Conservation (phyloP, 2,329 filamentous ascomycete species). For the Diaporthe sp. region DNA sequence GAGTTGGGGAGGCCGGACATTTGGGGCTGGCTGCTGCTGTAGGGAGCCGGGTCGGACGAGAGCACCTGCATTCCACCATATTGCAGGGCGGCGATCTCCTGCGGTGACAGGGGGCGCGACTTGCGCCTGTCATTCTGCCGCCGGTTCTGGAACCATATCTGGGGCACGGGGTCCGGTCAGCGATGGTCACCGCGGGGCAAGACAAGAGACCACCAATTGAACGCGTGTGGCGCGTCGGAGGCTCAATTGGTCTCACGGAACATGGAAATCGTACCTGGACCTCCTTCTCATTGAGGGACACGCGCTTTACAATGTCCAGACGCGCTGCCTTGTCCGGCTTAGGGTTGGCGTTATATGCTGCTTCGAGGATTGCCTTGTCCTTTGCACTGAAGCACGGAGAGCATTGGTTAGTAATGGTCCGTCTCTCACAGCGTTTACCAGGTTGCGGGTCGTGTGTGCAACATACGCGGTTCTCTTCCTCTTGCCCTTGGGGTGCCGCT, state of each 20-base stretch:
- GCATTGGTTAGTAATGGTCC: conserved; percentile 27
- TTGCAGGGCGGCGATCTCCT: conserved; percentile 77
- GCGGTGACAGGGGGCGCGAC: conserved; percentile 83
- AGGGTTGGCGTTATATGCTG: conserved; percentile 85
- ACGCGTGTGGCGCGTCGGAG: conserved; percentile 5
- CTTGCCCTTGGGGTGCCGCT: conserved; percentile 70
- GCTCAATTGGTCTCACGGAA: conserved; percentile 11
- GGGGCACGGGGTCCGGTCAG: conserved; percentile 38
- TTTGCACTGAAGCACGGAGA: conserved; percentile 71
- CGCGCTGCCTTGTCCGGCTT: conserved; percentile 94
- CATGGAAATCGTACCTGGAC: conserved; percentile 79
- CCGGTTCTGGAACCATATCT: conserved; percentile 99
- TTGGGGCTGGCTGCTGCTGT: conserved; percentile 42
- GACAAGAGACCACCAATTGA: conserved; percentile 26
- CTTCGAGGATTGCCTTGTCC: conserved; percentile 90
- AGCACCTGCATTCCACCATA: conserved; percentile 67
- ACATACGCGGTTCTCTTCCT: conserved; percentile 75
- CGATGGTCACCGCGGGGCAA: conserved; percentile 15
- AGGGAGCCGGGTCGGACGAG: conserved; percentile 59
- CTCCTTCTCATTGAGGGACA: conserved; percentile 93
- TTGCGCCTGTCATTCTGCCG: conserved; percentile 93
- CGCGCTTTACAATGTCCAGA: conserved; percentile 84
- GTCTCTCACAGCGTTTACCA: conserved; percentile 13
- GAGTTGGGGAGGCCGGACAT: conserved; percentile 29
- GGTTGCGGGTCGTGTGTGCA: conserved; percentile 33